Evolutionary conservation across 495 filamentous ascomycete genomes (phyloP), one percentile per base, ranked within the genome.

Genomic region (Neurospora sp.): DNA sequence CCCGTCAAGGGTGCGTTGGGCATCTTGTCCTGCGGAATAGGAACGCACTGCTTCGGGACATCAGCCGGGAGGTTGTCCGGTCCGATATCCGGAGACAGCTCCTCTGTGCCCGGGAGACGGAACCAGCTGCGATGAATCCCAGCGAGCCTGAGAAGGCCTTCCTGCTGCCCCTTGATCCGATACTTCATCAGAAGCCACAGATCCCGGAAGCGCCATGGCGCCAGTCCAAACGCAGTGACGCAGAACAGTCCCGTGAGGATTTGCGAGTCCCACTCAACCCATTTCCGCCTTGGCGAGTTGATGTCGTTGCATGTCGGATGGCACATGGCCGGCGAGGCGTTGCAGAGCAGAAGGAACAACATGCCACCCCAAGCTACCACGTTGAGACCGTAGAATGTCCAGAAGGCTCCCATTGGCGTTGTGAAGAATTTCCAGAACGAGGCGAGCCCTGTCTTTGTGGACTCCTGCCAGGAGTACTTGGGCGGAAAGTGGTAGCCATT

Each of bases 331-430:
- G 92, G 90, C 0, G 88, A 85, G 14, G 91, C 93, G 76, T 91
- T 90, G 81, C 87, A 89, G 71, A 96, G 85, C 10, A 97, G 87
- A 20, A 96, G 85, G 83, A 97, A 94, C 22, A 96, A 84, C 94
- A 97, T 96, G 42, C 89, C 92, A 70, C 94, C 94, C 93, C 94
- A 97, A 10, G 93, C 93, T 6, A 96, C 85, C 3, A 96, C 86
- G 70, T 92, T 93, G 42, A 96, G 88, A 22, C 90, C 89, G 82
- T 97, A 96, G 53, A 96, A 79, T 3, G 88, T 90, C 61, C 94
- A 84, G 73, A 93, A 83, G 79, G 94, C 91, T 12, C 93, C 92
- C 75, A 89, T 80, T 0, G 91, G 91, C 0, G 92, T 94, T 11
- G 75, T 83, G 77, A 84, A 82, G 76, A 84, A 86, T 18, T 82